Base-by-base conservation (phyloP, 2,329 filamentous ascomycete genomes). In the Fonsecaea monophora region DNA sequence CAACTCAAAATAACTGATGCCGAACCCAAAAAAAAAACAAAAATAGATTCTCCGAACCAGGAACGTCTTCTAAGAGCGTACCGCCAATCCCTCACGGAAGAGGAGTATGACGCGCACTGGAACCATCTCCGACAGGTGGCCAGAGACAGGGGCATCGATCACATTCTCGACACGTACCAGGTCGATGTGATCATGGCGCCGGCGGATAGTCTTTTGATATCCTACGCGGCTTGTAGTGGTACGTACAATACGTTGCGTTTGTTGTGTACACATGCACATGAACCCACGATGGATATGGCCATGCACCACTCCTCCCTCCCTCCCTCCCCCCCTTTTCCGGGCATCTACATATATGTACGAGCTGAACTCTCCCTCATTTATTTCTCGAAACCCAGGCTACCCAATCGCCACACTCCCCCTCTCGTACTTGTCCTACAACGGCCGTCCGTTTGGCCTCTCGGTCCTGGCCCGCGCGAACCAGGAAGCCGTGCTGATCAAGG, bases 371-470 rank as follows among this genome's bases (percentile, higher is more conserved):
- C 6, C 30, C 30, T 32, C 30, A 25, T 25, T 25, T 25, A 3
- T 32, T 32, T 6, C 4, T 32, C 30, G 30, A 32, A 4, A 3
- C 32, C 25, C 25, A 71, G 69, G 69, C 12, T 70, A 68, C 40
- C 69, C 69, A 13, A 53, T 69, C 38, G 69, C 68, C 12, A 60
- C 48, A 5, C 9, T 71, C 38, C 69, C 69, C 12, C 53, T 71
- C 4, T 53, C 53, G 30, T 66, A 68, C 42, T 54, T 70, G 1
- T 54, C 70, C 8, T 59, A 54, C 32, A 70, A 71, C 55, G 69
- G 69, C 32, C 50, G 69, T 32, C 69, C 69, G 7, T 66, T 68
- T 55, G 69, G 69, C 9, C 60, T 71, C 15, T 62, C 48, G n/a
- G 62, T 60, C 18, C 13, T 71, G 6, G 62, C 68, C 6, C 18